These are phyloP conservation scores for Athelia sp. DNA, from an alignment of 1,284 basidiomycete species.

Conservation along the genomic window DNA sequence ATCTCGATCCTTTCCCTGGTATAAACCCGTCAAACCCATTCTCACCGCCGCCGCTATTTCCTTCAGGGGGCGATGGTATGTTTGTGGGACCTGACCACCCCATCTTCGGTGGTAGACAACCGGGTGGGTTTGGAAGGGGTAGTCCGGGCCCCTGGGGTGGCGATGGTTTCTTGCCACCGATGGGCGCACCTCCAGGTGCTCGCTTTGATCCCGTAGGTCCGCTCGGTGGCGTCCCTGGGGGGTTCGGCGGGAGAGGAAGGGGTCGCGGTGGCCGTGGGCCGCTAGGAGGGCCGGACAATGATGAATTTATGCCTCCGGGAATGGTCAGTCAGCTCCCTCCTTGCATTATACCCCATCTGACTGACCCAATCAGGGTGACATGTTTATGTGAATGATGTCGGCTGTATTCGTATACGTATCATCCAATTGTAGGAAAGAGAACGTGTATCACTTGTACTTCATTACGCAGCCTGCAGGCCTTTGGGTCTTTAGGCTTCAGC, in stretches of 20 bases:
- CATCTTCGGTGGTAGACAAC: conserved; percentile 67
- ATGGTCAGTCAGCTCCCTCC: conserved; percentile 36
- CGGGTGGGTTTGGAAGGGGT: conserved; percentile 27
- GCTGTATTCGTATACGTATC: no score
- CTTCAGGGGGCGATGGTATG: conserved; percentile 78
- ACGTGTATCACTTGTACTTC: no score
- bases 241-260: conserved; percentile 28
- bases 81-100: conserved; percentile 85
- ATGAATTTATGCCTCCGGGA: conserved; percentile 82
- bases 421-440: no score
- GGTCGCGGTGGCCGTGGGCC: conserved; percentile 29
- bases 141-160: conserved; percentile 70
- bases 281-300: conserved; percentile 62
- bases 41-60: conserved; percentile 65
- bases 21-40: conserved; percentile 41
- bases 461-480: no score
- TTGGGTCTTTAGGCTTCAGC: no score
- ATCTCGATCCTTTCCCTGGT: conserved; percentile 70
- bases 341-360: conserved; percentile 2
- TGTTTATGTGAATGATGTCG: conserved; percentile 48
- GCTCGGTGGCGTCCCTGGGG: conserved; percentile 29
- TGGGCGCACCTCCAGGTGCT: conserved; percentile 82
- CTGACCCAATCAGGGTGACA: conserved; percentile 47
- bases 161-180: conserved; percentile 73
- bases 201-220: conserved; percentile 85